Evolutionary conservation across 2,329 filamentous ascomycete genomes (phyloP).

Genomic region (Phyllosticta citribraziliensis): DNA sequence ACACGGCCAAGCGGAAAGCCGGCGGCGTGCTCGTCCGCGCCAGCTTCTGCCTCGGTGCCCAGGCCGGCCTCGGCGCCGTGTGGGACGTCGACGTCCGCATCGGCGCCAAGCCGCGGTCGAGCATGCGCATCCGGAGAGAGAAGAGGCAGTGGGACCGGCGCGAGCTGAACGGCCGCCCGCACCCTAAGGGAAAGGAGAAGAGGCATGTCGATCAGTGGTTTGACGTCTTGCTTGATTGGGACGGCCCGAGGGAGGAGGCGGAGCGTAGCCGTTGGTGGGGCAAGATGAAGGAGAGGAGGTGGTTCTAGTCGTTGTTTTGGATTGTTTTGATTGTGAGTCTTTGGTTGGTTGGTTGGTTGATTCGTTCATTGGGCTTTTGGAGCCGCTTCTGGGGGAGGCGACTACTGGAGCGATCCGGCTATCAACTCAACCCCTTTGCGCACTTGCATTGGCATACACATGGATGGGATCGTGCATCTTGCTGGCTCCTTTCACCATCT

Average conservation of each 20-base stretch:
- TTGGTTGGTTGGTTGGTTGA: too few species aligned
- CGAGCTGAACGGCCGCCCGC: too few species aligned
- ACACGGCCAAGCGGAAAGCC: conserved; percentile 28
- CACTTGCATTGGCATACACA: too few species aligned
- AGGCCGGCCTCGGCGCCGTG: conserved; percentile 26
- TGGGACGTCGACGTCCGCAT: conserved; percentile 38
- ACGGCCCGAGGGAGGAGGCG: conserved; percentile 35
- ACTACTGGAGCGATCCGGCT: too few species aligned
- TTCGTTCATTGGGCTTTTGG: too few species aligned
- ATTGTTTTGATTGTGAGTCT: too few species aligned
- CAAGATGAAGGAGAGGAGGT: conserved; percentile 34
- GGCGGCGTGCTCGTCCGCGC: conserved; percentile 35
- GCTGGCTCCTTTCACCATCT: too few species aligned
- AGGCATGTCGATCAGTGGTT: neutral
- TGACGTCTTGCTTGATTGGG: conserved; percentile 31
- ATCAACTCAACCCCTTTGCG: too few species aligned
- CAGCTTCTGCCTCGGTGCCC: conserved; percentile 34
- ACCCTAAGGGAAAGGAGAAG: neutral
- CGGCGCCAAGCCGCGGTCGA: conserved; percentile 15
- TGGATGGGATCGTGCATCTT: too few species aligned
- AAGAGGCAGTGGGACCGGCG: neutral
- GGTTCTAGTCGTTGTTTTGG: conserved; percentile 27
- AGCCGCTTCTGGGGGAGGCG: too few species aligned
- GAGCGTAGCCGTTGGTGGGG: conserved; percentile 31
- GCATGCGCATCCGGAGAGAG: neutral